phyloP scores from a whole-genome alignment of 2,329 filamentous ascomycete genomes.

The Aspergillus versicolor region DNA sequence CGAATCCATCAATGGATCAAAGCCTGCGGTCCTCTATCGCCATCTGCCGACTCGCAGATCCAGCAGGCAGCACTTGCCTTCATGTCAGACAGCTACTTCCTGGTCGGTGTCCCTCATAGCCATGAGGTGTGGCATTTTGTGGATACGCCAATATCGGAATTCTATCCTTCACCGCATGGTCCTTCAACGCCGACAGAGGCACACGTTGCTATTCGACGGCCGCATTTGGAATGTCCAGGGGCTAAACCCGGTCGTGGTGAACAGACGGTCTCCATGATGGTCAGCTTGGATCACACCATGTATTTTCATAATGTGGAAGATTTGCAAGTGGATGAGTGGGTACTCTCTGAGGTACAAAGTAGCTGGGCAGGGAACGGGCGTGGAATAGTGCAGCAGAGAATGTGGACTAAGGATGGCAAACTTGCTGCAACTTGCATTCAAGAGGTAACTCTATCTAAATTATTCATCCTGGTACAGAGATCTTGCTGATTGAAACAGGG shows the following conservation, averaged over 20 bases:
- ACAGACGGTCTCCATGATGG: neutral
- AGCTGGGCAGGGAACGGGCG: neutral
- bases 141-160: neutral
- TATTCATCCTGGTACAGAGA: neutral
- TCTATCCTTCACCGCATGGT: neutral
- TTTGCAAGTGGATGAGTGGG: neutral
- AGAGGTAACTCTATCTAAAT: neutral
- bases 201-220: neutral
- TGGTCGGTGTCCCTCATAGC: slow-evolving; percentile 9
- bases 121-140: slow-evolving; percentile 7
- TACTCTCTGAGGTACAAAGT: neutral
- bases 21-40: neutral
- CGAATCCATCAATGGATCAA: neutral
- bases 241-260: neutral
- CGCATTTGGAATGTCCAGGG: neutral
- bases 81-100: slow-evolving; percentile 18
- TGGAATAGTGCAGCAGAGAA: neutral
- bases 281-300: neutral
- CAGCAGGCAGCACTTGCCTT: slow-evolving; percentile 15
- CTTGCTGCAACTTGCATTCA: neutral
- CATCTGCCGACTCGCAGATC: neutral
- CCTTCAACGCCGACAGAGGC: neutral
- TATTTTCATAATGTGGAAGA: neutral
- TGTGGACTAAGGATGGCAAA: neutral
- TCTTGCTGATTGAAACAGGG: neutral